Percentiles rank a stretch among this genome's conserved stretches.
These are phyloP conservation scores for Pelargonium citronellum DNA, from an alignment of 441 rosid species.

Conservation along the genomic window DNA sequence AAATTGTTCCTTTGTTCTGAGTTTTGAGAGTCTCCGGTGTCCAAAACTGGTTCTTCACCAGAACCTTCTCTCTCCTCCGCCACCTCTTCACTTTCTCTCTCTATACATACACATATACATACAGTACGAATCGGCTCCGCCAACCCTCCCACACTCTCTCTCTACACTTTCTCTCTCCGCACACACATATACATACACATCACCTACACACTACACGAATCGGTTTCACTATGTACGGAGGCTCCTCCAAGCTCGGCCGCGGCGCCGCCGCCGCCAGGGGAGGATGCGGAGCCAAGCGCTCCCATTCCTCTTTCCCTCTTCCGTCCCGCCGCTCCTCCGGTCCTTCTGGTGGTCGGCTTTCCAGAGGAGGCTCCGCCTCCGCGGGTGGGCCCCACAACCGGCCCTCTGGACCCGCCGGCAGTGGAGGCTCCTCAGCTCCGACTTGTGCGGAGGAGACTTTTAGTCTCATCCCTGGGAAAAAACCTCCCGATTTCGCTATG, in stretches of 20 bases:
- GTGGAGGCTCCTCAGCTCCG: conserved; percentile 23
- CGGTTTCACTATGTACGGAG: conserved; percentile 42
- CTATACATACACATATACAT: no score
- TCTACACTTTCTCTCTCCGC: background rate
- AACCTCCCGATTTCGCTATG: conserved; percentile 64
- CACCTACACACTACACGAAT: background rate
- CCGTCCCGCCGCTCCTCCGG: conserved; percentile 17
- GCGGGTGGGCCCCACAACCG: no score
- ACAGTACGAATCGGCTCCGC: no score
- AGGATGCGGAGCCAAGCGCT: conserved; percentile 27
- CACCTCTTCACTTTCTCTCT: background rate
- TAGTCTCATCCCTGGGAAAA: conserved; percentile 61
- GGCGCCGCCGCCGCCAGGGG: conserved; percentile 40
- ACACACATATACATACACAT: background rate
- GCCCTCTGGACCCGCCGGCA: no score
- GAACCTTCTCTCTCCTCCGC: background rate
- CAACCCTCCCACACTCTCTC: no score
- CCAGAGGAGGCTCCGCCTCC: background rate
- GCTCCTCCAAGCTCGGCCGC: conserved; percentile 62
- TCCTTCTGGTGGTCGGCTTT: conserved; percentile 24
- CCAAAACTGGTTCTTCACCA: no score
- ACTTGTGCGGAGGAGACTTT: conserved; percentile 54
- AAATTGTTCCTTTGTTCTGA: background rate
- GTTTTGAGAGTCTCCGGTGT: background rate
- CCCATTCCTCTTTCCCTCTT: no score